Evolutionary conservation across 768 basidiomycete genomes (phyloP), one percentile per base, ranked within the genome.

Genomic region (Artomyces pyxidatus): DNA sequence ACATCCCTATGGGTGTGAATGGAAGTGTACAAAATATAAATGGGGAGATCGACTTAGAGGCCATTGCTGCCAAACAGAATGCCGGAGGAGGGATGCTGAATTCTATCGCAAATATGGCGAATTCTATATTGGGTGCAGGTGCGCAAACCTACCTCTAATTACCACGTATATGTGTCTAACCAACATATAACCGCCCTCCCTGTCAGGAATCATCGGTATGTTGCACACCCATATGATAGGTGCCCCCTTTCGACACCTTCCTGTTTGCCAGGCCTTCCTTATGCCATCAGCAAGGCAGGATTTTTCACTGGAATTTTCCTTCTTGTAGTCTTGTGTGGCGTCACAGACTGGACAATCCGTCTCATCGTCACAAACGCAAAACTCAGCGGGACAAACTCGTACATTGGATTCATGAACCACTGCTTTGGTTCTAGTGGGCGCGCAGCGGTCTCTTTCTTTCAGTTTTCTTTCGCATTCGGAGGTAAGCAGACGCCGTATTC

Each of bases 271-370:
- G 92, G 94, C 42, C 70, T 99, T 10, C 96, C 96, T 2, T 98
- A 97, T 62, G 94, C 96, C 30, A 68, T 98, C 44, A 80, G 85
- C 55, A 90, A 95, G 72, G 94, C 96, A 27, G 96, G 96, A 2
- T 93, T 99, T 68, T 75, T 96, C 58, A 80, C 79, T 1, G 96
- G 96, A 11, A 67, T 96, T 19, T 23, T 86, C n/a, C 76, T 99
- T 1, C 75, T 99, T 22, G 70, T 93, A 25, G 64, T 82, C 0
- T 71, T 99, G 9, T 94, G 88, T 45, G 74, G 65, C 17, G 77
- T 96, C 35, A 97, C 96, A n/a, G 88, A 90, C 65, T 96, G 94
- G 94, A 99, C 96, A 3, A 96, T 99, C 48, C 83, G 93, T 16
- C 80, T 99, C 26, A 95, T 99, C 47, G 89, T 98, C 37, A 63